These are phyloP conservation scores for Myriosclerotinia duriaeana DNA, from an alignment of 2,329 filamentous ascomycete species.

Conservation along the genomic window DNA sequence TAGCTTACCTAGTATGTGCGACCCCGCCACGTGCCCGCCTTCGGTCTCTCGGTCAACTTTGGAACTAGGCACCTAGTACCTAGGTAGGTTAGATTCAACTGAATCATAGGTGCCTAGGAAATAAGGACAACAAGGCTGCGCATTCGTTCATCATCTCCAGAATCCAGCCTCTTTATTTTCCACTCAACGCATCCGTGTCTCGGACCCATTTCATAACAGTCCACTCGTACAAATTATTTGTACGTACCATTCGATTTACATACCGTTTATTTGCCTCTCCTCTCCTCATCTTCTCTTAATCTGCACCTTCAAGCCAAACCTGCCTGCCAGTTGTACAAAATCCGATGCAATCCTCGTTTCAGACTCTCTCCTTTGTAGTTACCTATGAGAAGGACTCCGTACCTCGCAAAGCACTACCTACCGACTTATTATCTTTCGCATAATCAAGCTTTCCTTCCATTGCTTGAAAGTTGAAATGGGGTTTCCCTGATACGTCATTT, in stretches of 20 bases:
- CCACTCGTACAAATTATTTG: no score
- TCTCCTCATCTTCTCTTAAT: background rate
- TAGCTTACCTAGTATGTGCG: background rate
- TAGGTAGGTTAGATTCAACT: no score
- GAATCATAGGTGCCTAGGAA: no score
- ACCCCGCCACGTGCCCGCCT: constrained; percentile 15
- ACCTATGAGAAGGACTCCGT: no score
- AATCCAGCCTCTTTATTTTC: no score
- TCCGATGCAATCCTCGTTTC: background rate
- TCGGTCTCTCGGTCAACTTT: background rate
- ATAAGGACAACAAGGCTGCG: no score
- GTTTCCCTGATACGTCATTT: constrained; percentile 1
- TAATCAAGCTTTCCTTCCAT: background rate
- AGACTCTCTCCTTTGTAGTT: background rate
- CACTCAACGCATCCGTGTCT: background rate
- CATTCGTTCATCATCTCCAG: no score
- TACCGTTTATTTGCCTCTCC: background rate
- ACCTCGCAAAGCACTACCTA: background rate
- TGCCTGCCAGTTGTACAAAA: constrained; percentile 15
- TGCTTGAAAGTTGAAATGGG: background rate
- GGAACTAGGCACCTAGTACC: no score
- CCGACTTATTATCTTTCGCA: background rate
- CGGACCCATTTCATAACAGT: constrained; percentile 1
- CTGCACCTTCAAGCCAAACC: constrained; percentile 2
- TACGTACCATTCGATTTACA: no score